Percentiles rank a stretch among this genome's conserved stretches.
These are phyloP conservation scores for Ceratopteris richardii DNA, from an alignment of 75 land plant genomes.

Conservation along the genomic window DNA sequence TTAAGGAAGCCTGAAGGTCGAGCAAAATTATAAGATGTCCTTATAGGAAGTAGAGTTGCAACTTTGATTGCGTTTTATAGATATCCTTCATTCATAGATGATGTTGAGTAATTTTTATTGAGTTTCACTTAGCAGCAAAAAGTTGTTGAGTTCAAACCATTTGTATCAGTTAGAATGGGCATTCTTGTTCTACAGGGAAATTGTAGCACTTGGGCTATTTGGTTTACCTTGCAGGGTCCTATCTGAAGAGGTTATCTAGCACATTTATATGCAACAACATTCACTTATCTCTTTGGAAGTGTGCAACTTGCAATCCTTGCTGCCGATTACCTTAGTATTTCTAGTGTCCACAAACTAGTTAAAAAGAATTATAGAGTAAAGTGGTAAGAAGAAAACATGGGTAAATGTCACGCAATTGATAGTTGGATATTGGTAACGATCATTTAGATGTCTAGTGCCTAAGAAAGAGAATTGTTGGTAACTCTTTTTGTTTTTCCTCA, in stretches of 20 bases:
- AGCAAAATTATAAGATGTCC: conserved; percentile 47
- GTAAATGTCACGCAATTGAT: too few species aligned
- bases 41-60: conserved; percentile 42
- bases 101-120: not conserved
- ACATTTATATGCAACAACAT: conserved; percentile 55
- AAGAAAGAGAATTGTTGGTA: too few species aligned
- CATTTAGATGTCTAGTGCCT: too few species aligned
- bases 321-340: too few species aligned
- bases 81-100: conserved; percentile 33
- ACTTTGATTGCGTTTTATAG: conserved; percentile 40
- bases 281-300: conserved; percentile 60
- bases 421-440: too few species aligned
- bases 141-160: not conserved
- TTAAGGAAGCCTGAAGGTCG: conserved; percentile 34
- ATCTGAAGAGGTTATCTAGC: conserved; percentile 69
- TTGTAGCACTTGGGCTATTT: conserved; percentile 66
- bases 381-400: too few species aligned
- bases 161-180: conserved; percentile 25
- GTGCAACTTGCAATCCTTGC: conserved; percentile 62
- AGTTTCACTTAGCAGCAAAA: too few species aligned
- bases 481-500: too few species aligned
- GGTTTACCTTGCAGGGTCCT: conserved; percentile 67
- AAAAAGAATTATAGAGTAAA: too few species aligned
- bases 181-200: conserved; percentile 49
- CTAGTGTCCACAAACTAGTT: too few species aligned